Conservation (phyloP, 768 basidiomycete species). For the Lyophyllum semitale region DNA sequence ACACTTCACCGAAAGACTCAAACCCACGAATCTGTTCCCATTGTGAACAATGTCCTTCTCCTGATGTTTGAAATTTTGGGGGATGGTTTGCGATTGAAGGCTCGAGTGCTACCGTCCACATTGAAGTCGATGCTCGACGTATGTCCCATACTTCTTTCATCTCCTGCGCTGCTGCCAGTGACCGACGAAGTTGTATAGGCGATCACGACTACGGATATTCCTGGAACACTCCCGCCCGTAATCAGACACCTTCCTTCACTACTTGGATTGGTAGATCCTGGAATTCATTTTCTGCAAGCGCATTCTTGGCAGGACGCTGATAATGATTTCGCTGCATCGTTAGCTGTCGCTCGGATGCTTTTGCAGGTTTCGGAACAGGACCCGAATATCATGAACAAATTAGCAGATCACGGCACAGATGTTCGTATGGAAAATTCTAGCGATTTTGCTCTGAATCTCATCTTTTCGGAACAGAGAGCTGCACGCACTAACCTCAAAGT, state of each 20-base stretch:
- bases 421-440: conserved; percentile 19
- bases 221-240: conserved; percentile 28
- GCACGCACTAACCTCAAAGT: conserved; percentile 38
- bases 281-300: conserved; percentile 53
- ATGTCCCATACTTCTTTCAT: conserved; percentile 4
- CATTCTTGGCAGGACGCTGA: conserved; percentile 50
- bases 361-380: conserved; percentile 50
- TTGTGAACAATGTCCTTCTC: conserved; percentile 35
- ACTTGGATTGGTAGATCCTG: conserved; percentile 47
- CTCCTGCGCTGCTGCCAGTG: neutral
- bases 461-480: conserved; percentile 29
- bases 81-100: conserved; percentile 56
- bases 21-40: conserved; percentile 21
- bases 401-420: conserved; percentile 37
- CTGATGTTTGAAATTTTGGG: conserved; percentile 52
- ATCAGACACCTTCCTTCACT: conserved; percentile 34
- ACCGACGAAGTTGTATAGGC: conserved; percentile 11
- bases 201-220: conserved; percentile 29
- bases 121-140: conserved; percentile 59
- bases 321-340: conserved; percentile 51
- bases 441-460: neutral
- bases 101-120: conserved; percentile 48
- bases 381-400: conserved; percentile 37
- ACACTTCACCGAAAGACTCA: conserved; percentile 41
- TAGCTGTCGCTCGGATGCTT: conserved; percentile 54